Base-by-base conservation (phyloP, 2,329 filamentous ascomycete genomes). In the Corynespora cassiicola region DNA sequence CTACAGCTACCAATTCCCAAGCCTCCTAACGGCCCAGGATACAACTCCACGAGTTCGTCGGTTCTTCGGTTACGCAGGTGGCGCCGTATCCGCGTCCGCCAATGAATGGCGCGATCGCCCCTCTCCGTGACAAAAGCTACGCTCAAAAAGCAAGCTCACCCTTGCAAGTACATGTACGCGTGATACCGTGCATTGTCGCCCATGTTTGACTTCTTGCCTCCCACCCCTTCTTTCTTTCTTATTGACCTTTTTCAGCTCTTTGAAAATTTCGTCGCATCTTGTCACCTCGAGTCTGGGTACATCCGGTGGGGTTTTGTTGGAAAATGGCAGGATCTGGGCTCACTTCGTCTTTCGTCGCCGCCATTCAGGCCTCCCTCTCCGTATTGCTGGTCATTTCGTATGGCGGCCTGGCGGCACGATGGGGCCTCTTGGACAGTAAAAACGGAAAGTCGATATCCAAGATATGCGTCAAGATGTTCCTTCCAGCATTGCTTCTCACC, bases 391-490 rank as follows among this genome's bases (percentile, higher is more conserved):
- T 78, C 22, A 77, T 80, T 35, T 65, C 61, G 34, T 79, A 75
- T 39, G 77, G 78, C 20, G 73, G 73, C 4, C 44, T 77, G 22
- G 72, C 75, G 1, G 72, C 75, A 5, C 70, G 74, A 45, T 70
- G 74, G 31, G 65, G 69, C 12, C 63, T 80, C 4, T 61, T 81
- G 20, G 69, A 71, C 33, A 66, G 70, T 14, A 48, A 54, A 14
- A 71, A 74, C n/a, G 73, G 76, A n/a, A 77, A 77, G 53, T 69
- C 76, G 23, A 74, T 81, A 33, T 75, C 74, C 4, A 76, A 74
- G 14, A 60, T 76, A 25, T 76, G 76, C 45, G 76, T 81, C 7
- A 71, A 73, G 38, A 56, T 81, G 39, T 79, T 79, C 39, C 60
- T 81, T 8, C 78, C 77, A 3, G 75, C 75, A 2, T 55, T 81